Evolutionary conservation across 768 basidiomycete species (phyloP).

Genomic region (Piloderma croceum): DNA sequence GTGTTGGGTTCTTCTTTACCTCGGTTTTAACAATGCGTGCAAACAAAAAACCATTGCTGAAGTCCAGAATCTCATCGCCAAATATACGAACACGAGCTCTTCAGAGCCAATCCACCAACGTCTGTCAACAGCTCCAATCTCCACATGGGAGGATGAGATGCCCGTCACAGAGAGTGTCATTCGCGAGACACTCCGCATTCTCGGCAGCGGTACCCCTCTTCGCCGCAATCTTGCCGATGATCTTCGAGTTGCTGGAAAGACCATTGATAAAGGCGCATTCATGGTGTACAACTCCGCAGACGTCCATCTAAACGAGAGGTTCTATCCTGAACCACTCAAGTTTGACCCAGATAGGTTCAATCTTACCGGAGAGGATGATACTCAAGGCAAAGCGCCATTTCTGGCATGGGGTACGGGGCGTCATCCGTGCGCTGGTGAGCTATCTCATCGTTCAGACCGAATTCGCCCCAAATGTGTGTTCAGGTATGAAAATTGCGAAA

Average conservation of each 20-base stretch:
- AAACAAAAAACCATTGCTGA: slow-evolving; percentile 54
- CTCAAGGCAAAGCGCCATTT: slow-evolving; percentile 40
- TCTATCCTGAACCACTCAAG: slow-evolving; percentile 74
- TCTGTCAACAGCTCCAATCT: slow-evolving; percentile 57
- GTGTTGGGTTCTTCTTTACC: slow-evolving; percentile 70
- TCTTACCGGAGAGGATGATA: slow-evolving; percentile 41
- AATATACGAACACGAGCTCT: slow-evolving; percentile 26
- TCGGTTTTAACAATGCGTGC: slow-evolving; percentile 66
- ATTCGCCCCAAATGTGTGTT: too few species aligned
- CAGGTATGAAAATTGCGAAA: slow-evolving; percentile 71
- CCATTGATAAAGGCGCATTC: slow-evolving; percentile 68
- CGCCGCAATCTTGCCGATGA: slow-evolving; percentile 73
- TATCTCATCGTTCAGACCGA: too few species aligned
- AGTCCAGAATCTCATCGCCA: slow-evolving; percentile 48
- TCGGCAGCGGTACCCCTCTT: slow-evolving; percentile 79
- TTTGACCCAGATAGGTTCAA: too few species aligned
- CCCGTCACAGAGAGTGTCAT: slow-evolving; percentile 70
- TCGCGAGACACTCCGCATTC: slow-evolving; percentile 70
- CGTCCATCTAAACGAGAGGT: slow-evolving; percentile 64
- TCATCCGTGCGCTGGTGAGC: too few species aligned
- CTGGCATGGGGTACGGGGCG: slow-evolving; percentile 78
- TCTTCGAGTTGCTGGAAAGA: slow-evolving; percentile 60
- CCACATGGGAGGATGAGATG: slow-evolving; percentile 64
- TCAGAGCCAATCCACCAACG: slow-evolving; percentile 35
- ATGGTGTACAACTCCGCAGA: slow-evolving; percentile 77